Evolutionary conservation across 805 yeast species (phyloP).

Genomic region (Barnettozyma sp.): DNA sequence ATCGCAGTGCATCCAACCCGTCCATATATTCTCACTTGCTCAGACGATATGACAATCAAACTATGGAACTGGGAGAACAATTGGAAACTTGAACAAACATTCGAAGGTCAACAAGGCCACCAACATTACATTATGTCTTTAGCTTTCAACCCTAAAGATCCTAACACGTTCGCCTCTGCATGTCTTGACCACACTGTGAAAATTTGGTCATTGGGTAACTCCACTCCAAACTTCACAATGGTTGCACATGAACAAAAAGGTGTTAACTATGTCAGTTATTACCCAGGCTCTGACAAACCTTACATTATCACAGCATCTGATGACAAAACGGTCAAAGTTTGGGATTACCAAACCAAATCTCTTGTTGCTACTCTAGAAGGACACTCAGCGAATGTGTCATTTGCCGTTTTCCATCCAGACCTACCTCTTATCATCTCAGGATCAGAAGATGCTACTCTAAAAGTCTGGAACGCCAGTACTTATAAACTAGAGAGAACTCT

Average conservation of each 20-base stretch:
- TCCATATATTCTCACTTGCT: constrained; percentile 81
- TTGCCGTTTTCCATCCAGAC: constrained; percentile 97
- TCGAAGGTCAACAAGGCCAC: constrained; percentile 96
- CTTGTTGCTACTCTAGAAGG: constrained; percentile 93
- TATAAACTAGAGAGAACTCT: constrained; percentile 89
- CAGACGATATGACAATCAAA: constrained; percentile 87
- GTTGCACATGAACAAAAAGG: constrained; percentile 90
- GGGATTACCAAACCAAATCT: constrained; percentile 97
- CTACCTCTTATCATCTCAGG: constrained; percentile 92
- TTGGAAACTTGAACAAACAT: constrained; percentile 86
- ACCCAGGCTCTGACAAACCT: constrained; percentile 96
- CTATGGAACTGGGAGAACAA: constrained; percentile 97
- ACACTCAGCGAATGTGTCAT: constrained; percentile 89
- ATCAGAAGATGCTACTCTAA: constrained; percentile 91
- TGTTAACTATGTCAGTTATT: constrained; percentile 93
- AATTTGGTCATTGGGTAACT: constrained; percentile 89
- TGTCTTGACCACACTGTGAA: constrained; percentile 95
- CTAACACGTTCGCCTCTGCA: constrained; percentile 95
- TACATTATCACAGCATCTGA: constrained; percentile 88
- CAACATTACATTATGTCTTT: constrained; percentile 92
- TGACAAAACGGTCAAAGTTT: constrained; percentile 79
- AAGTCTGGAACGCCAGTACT: constrained; percentile 92
- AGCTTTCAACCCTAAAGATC: constrained; percentile 95
- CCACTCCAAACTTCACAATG: constrained; percentile 85
- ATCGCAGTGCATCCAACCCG: constrained; percentile 92